phyloP scores from a whole-genome alignment of 148 eudicot species.

The Fagopyrum homotropicum region DNA sequence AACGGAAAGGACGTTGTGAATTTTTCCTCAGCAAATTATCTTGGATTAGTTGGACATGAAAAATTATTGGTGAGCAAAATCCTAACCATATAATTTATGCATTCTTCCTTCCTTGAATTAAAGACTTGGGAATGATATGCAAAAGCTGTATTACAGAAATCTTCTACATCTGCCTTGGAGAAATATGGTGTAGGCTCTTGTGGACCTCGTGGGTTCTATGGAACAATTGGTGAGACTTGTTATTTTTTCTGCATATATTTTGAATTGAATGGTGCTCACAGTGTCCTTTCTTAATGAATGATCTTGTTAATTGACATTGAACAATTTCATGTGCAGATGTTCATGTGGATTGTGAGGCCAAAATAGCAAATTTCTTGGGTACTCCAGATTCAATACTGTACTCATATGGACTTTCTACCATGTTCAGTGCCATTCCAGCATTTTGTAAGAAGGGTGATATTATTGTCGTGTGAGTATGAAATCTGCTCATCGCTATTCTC shows the following conservation, averaged over 20 bases:
- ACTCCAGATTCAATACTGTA: slow-evolving; percentile 92
- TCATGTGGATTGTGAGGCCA: slow-evolving; percentile 95
- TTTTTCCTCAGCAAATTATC: slow-evolving; percentile 89
- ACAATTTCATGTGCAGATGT: slow-evolving; percentile 46
- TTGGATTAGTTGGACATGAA: slow-evolving; percentile 70
- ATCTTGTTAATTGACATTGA: neutral
- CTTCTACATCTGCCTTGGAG: slow-evolving; percentile 80
- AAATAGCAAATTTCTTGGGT: slow-evolving; percentile 84
- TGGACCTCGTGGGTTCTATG: slow-evolving; percentile 99
- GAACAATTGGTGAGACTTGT: slow-evolving; percentile 69
- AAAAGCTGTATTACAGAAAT: slow-evolving; percentile 42
- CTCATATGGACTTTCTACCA: slow-evolving; percentile 92
- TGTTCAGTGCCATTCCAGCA: slow-evolving; percentile 95
- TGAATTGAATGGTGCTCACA: neutral
- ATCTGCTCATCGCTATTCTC: slow-evolving; percentile 2
- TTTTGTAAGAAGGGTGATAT: slow-evolving; percentile 96
- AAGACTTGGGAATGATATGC: neutral
- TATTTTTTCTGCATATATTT: neutral
- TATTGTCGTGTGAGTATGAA: slow-evolving; percentile 68
- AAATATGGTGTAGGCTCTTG: slow-evolving; percentile 98
- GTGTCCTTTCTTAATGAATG: neutral
- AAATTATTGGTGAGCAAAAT: slow-evolving; percentile 61
- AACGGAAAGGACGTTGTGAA: slow-evolving; percentile 78
- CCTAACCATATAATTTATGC: neutral
- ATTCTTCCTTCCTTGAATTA: neutral